phyloP scores from a whole-genome alignment of 306 rosid species.

The Corylus americana region DNA sequence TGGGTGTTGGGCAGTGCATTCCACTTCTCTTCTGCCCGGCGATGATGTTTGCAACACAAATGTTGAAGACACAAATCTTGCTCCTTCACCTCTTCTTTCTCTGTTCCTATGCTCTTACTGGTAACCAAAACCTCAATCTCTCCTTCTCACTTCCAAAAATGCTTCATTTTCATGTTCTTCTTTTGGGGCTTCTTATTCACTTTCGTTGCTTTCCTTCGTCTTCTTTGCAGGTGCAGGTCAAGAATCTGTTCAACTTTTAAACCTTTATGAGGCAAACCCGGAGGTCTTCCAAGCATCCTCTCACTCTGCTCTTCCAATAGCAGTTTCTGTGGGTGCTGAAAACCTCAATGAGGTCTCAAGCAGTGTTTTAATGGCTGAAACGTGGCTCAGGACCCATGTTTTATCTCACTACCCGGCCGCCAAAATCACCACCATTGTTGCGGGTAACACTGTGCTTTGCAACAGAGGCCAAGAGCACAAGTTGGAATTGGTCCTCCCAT shows the following conservation, averaged over 20 bases:
- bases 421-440: conserved; percentile 69
- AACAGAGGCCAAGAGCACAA: conserved; percentile 32
- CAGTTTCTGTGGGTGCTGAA: conserved; percentile 49
- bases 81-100: conserved; percentile 40
- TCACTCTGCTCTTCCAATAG: conserved; percentile 47
- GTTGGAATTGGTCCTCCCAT: conserved; percentile 37
- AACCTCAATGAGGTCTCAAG: conserved; percentile 53
- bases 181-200: background rate
- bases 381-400: conserved; percentile 66
- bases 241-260: conserved; percentile 49
- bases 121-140: conserved; percentile 35
- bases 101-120: conserved; percentile 39
- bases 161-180: conserved; percentile 2
- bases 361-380: conserved; percentile 66
- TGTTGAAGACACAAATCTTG: conserved; percentile 38
- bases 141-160: conserved; percentile 2
- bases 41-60: conserved; percentile 9
- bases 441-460: conserved; percentile 44
- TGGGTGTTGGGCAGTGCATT: background rate
- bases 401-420: conserved; percentile 66
- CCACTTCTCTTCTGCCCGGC: background rate
- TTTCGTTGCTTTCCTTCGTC: background rate
- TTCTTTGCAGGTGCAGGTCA: conserved; percentile 52
- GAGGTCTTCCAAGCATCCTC: conserved; percentile 35
- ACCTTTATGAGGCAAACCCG: conserved; percentile 41